These are phyloP conservation scores for Knoxdaviesia proteae DNA, from an alignment of 2,329 filamentous ascomycete genomes.

Conservation along the genomic window DNA sequence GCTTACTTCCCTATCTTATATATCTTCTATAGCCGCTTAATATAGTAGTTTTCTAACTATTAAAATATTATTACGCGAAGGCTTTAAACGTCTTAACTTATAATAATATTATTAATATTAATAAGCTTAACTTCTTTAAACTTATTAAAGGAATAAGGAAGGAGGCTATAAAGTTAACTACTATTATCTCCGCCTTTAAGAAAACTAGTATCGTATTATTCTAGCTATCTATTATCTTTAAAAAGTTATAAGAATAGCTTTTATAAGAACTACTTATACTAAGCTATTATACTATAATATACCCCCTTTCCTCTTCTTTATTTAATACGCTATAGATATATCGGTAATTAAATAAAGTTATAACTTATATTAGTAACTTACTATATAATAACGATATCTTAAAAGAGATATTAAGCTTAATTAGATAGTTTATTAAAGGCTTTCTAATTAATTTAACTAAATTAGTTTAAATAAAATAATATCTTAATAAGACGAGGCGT, in stretches of 20 bases:
- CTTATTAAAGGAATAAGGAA: background rate
- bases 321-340: background rate
- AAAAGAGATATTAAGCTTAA: too few species aligned
- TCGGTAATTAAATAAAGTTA: too few species aligned
- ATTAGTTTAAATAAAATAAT: too few species aligned
- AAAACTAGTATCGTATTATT: too few species aligned
- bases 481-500: too few species aligned
- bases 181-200: too few species aligned
- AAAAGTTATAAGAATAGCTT: background rate
- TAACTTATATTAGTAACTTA: too few species aligned
- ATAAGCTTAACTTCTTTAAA: background rate
- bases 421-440: too few species aligned
- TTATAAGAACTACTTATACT: background rate
- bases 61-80: background rate
- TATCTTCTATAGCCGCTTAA: slow-evolving; percentile 1
- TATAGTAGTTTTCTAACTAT: slow-evolving; percentile 1
- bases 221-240: background rate
- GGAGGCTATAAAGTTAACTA: background rate
- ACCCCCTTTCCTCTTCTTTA: background rate
- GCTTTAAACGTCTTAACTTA: background rate
- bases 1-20: background rate
- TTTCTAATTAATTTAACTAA: too few species aligned
- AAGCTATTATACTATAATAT: background rate
- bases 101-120: background rate
- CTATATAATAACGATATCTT: too few species aligned